A percentile compares a stretch with the other conserved stretches of the same genome.
phyloP scores from a whole-genome alignment of 2,329 filamentous ascomycete genomes.

The Aurifilum marmelostoma region DNA sequence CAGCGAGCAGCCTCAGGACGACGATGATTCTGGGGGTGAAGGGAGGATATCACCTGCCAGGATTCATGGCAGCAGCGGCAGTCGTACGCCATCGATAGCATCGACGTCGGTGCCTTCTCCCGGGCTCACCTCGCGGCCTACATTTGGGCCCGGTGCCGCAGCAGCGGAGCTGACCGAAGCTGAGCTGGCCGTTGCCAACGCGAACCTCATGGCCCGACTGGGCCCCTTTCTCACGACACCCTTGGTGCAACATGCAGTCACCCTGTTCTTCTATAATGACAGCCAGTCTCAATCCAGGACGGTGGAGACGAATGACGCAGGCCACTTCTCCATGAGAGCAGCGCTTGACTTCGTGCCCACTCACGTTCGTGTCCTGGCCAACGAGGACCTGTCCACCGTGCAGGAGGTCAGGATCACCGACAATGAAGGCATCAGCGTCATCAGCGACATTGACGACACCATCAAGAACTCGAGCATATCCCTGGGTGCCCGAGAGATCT shows the following conservation, averaged over 20 bases:
- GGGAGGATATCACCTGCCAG: slow-evolving; percentile 31
- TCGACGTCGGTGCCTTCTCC: slow-evolving; percentile 50
- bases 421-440: slow-evolving; percentile 81
- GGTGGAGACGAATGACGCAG: slow-evolving; percentile 82
- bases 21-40: slow-evolving; percentile 48
- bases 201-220: slow-evolving; percentile 83
- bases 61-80: slow-evolving; percentile 36
- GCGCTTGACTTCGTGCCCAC: slow-evolving; percentile 89
- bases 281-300: slow-evolving; percentile 80
- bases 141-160: slow-evolving; percentile 37
- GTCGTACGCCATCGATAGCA: slow-evolving; percentile 42
- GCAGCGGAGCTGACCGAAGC: slow-evolving; percentile 67
- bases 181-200: slow-evolving; percentile 79
- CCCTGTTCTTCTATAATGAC: slow-evolving; percentile 94
- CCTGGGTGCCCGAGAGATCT: slow-evolving; percentile 87
- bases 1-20: slow-evolving; percentile 63
- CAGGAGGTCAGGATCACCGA: slow-evolving; percentile 79
- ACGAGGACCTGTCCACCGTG: slow-evolving; percentile 79
- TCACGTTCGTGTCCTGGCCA: slow-evolving; percentile 83
- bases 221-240: slow-evolving; percentile 90
- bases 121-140: slow-evolving; percentile 43
- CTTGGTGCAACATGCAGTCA: slow-evolving; percentile 75
- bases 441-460: slow-evolving; percentile 97
- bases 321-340: slow-evolving; percentile 82
- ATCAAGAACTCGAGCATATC: slow-evolving; percentile 94